Base-by-base conservation (phyloP, 2,329 filamentous ascomycete species). In the Aspergillus carbonarius region DNA sequence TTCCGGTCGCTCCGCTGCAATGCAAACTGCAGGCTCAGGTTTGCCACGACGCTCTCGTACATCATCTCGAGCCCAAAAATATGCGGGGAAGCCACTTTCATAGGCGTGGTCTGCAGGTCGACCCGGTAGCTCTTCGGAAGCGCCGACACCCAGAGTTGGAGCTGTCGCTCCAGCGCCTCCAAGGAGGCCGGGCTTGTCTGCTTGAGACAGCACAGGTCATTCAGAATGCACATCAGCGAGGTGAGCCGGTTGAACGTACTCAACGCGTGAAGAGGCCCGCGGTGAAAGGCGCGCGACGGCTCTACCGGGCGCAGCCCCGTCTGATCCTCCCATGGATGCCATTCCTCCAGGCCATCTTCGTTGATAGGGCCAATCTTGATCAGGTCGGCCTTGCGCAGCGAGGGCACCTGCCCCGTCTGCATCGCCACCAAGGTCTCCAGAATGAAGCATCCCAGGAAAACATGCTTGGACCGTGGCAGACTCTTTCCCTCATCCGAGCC, bases 271-370 rank as follows among this genome's bases (percentile, higher is more conserved):
- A 80, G 73, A 4, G 76, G 77, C 10, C 75, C 73, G 17, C 72
- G 71, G 35, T 70, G 70, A 55, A 74, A 74, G 6, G 66, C 63
- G 3, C 66, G 66, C 20, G 67, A 62, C 25, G 65, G 60, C 34
- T 69, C 66, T 49, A 62, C 57, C 23, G 67, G 63, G 57, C 69
- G 61, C 60, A 76, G 61, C 20, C 72, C 68, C 40, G 76, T 74
- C 62, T 75, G 72, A 25, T 86, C 83, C 17, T 80, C 79, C 89
- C 89, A 92, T 1, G 87, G 85, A 63, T 89, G 85, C 88, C 88
- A 91, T 74, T 91, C 88, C 67, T 91, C 89, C 18, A 88, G 75
- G 1, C 87, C 87, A 64, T 89, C 86, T 70, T 90, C 87, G 25
- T 84, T 79, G 2, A 89, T 75, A 2, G 75, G 72, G 9, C 81